phyloP scores from a whole-genome alignment of 2,329 filamentous ascomycete genomes.

The Aureobasidium vineae region DNA sequence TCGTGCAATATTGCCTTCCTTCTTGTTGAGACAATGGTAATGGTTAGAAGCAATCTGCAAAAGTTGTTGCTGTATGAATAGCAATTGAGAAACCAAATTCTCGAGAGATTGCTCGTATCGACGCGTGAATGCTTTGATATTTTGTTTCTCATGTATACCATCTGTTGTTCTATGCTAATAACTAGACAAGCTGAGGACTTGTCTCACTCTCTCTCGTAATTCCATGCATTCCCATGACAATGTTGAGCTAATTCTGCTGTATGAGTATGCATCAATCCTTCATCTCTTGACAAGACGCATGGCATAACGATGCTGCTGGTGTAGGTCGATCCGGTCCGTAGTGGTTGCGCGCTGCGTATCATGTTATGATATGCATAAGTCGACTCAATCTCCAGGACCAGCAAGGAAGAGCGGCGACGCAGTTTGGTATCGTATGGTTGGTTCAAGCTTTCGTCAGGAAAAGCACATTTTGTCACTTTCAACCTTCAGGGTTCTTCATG shows the following conservation, averaged over 20 bases:
- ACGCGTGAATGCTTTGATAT: neutral
- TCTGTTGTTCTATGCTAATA: neutral
- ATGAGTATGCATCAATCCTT: neutral
- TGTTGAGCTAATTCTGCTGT: neutral
- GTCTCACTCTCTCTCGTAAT: neutral
- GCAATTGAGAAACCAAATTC: too few species aligned
- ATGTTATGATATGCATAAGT: neutral
- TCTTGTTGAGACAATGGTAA: too few species aligned
- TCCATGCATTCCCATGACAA: neutral
- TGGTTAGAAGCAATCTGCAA: too few species aligned
- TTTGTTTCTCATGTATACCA: neutral
- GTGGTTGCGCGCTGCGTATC: neutral
- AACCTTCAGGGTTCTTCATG: slow-evolving; percentile 26
- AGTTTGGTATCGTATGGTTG: neutral
- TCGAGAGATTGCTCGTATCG: too few species aligned
- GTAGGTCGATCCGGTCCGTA: neutral
- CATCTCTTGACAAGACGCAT: neutral
- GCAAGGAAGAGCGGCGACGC: neutral
- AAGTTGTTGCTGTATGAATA: too few species aligned
- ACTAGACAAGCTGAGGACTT: neutral
- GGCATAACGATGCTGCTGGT: neutral
- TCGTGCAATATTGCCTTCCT: too few species aligned
- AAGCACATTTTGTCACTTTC: neutral
- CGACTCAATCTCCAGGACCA: neutral
- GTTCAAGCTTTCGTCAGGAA: neutral